Base-by-base conservation (phyloP, 2,329 filamentous ascomycete genomes). In the Nectriaceae sp. region DNA sequence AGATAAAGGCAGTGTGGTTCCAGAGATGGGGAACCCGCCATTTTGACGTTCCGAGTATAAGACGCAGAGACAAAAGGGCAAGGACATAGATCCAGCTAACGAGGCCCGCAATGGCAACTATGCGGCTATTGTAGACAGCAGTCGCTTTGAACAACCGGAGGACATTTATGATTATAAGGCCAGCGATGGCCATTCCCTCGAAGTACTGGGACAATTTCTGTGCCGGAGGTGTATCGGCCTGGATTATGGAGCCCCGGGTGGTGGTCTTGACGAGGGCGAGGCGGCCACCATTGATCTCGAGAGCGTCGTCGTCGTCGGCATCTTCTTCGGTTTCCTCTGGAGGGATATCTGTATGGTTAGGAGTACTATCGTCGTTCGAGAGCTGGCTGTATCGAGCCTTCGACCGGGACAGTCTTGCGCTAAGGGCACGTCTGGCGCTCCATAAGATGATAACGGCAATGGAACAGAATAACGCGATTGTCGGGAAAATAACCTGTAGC, bases 1-100 rank as follows among this genome's bases (percentile, higher is more conserved):
- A 99, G 45, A 99, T 83, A 54, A 80, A 73, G 18, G 90, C 88
- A 0, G 94, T 97, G 70, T 99, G 94, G 65, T 93, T 92, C 94
- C 94, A 99, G 8, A 97, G 74, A 49, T 81, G 78, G 8, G 88
- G 86, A 13, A 94, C 67, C 69, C 68, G 80, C 80, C 73, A 90
- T 77, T 76, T 83, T 62, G 72, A 83, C 71, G 74, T 83, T 69
- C 69, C 86, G 70, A 77, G 83, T 71, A 71, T 85, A 61, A 97
- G 74, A 26, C 94, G 85, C 37, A 91, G 72, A 18, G 84, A 81
- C 13, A 85, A 85, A 49, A 99, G 79, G 15, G 85, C 70, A 21
- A 93, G 75, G 33, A 92, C 82, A 66, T 97, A 99, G 44, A 82
- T 70, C 93, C 94, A 97, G 22, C 83, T 83, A 11, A 83, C 70